A percentile compares a stretch with the other conserved stretches of the same genome.
These are phyloP conservation scores for Anthracocystis panici-leucophaei DNA, from an alignment of 1,284 basidiomycete species.

Conservation along the genomic window DNA sequence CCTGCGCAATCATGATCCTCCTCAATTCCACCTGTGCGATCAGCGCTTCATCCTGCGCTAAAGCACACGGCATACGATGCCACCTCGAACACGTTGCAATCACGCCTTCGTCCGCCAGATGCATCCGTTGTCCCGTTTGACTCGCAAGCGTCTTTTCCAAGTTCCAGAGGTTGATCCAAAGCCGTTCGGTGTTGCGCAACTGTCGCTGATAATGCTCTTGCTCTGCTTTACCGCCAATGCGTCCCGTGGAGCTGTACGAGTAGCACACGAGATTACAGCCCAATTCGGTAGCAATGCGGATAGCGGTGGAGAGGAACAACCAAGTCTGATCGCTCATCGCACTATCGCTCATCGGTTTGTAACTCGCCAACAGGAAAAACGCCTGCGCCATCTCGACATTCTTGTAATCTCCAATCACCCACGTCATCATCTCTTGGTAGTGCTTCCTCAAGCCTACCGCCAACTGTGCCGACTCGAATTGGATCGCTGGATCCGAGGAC, in stretches of 20 bases:
- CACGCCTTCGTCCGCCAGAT: constrained; percentile 49
- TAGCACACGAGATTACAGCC: constrained; percentile 50
- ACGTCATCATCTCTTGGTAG: constrained; percentile 34
- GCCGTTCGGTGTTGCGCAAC: constrained; percentile 46
- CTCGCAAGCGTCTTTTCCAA: constrained; percentile 49
- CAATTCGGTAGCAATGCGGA: constrained; percentile 50
- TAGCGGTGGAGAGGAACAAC: constrained; percentile 38
- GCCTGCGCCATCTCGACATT: constrained; percentile 57
- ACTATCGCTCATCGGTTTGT: constrained; percentile 28
- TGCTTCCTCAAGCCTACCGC: constrained; percentile 15
- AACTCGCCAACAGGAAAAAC: constrained; percentile 39
- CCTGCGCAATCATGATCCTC: constrained; percentile 34
- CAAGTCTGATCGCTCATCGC: constrained; percentile 54
- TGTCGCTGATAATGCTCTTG: constrained; percentile 48
- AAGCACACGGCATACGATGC: constrained; percentile 34
- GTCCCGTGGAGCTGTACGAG: constrained; percentile 19
- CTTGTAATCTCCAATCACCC: constrained; percentile 40
- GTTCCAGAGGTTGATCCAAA: constrained; percentile 55
- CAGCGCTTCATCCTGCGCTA: constrained; percentile 52
- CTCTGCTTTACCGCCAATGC: neutral
- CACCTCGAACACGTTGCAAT: constrained; percentile 41
- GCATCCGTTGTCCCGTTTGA: constrained; percentile 52
- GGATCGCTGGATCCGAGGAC: neutral
- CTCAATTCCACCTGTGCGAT: constrained; percentile 50
- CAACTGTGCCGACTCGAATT: constrained; percentile 16